Evolutionary conservation across 2,329 filamentous ascomycete genomes (phyloP).

Genomic region (Aspergillus pseudoterreus): DNA sequence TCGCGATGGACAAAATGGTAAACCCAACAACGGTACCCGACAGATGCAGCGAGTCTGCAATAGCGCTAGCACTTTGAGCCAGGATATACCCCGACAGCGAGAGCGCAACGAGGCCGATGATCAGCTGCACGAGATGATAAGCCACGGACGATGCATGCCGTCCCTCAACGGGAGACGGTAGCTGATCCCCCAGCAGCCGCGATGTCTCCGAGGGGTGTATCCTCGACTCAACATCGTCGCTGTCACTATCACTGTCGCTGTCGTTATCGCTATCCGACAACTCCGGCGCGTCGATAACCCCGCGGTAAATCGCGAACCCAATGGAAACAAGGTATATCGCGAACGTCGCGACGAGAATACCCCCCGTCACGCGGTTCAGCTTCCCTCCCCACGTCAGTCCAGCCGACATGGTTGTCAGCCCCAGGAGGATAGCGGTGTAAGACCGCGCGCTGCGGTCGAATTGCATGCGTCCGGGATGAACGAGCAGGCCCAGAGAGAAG

Average conservation of each 20-base stretch:
- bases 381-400: slow-evolving; percentile 32
- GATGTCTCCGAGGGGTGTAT: slow-evolving; percentile 12
- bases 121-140: slow-evolving; percentile 42
- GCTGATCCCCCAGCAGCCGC: not conserved
- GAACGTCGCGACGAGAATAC: slow-evolving; percentile 42
- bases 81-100: slow-evolving; percentile 49
- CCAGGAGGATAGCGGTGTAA: slow-evolving; percentile 44
- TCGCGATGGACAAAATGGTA: slow-evolving; percentile 49
- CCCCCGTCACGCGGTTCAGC: slow-evolving; percentile 36
- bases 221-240: slow-evolving; percentile 8
- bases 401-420: slow-evolving; percentile 39
- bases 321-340: slow-evolving; percentile 44
- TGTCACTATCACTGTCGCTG: slow-evolving; percentile 12
- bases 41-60: slow-evolving; percentile 40
- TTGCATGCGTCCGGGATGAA: slow-evolving; percentile 27
- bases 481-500: slow-evolving; percentile 52
- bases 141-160: slow-evolving; percentile 20
- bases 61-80: slow-evolving; percentile 41
- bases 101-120: slow-evolving; percentile 44
- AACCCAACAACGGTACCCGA: slow-evolving; percentile 48
- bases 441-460: slow-evolving; percentile 51
- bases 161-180: not conserved
- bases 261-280: slow-evolving; percentile 41
- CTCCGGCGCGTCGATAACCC: slow-evolving; percentile 40
- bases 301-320: slow-evolving; percentile 44